Percentiles rank a stretch among this genome's conserved stretches.
Conservation (phyloP, 2,329 filamentous ascomycete genomes). For the Aureobasidium subglaciale region DNA sequence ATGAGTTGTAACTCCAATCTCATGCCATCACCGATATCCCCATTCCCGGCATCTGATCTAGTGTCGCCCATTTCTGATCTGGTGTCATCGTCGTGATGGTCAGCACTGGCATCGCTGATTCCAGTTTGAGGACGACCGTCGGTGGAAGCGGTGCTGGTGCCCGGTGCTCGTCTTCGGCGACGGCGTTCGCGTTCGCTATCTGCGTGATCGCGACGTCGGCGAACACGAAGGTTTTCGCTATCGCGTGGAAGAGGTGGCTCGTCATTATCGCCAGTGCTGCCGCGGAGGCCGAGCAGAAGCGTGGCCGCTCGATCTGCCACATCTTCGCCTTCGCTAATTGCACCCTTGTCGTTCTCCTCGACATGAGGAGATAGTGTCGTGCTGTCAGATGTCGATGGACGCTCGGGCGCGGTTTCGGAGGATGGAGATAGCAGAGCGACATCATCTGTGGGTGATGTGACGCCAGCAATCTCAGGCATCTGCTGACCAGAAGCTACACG, state of each 20-base stretch:
- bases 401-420: constrained; percentile 21
- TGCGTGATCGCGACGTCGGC: constrained; percentile 64
- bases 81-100: constrained; percentile 21
- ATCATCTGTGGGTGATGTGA: constrained; percentile 14
- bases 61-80: constrained; percentile 17
- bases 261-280: constrained; percentile 48
- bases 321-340: constrained; percentile 53
- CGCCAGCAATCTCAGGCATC: constrained; percentile 56
- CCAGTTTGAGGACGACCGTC: constrained; percentile 27
- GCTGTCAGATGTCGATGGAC: neutral
- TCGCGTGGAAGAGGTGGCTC: constrained; percentile 35
- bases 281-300: constrained; percentile 74
- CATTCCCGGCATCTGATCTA: constrained; percentile 14
- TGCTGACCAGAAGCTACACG: constrained; percentile 83
- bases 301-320: constrained; percentile 79
- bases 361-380: neutral
- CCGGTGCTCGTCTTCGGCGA: constrained; percentile 50
- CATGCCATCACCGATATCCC: neutral
- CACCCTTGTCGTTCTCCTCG: constrained; percentile 22
- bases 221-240: constrained; percentile 42
- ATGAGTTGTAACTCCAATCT: constrained; percentile 17
- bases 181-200: constrained; percentile 68
- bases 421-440: constrained; percentile 23
- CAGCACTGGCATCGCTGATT: constrained; percentile 26
- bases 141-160: constrained; percentile 25